Evolutionary conservation across 192 early-diverging fungal species (phyloP), one percentile per base, ranked within the genome.

Genomic region (Coemansia sp.): DNA sequence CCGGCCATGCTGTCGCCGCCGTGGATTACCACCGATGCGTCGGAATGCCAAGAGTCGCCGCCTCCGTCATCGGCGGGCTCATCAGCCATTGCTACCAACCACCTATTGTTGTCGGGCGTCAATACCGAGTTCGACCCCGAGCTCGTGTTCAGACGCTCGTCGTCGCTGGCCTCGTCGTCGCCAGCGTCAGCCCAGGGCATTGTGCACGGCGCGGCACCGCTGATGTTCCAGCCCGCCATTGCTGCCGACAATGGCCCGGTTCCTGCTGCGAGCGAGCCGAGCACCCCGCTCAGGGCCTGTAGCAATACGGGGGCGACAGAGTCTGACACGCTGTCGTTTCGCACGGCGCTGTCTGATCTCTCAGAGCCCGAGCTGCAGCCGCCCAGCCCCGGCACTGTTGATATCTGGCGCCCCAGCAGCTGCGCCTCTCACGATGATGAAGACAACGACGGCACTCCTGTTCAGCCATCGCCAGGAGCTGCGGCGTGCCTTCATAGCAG

Each of bases 241-340:
- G 23, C 48, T 16, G 26, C 26, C 5, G 26, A 57, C 11, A 11
- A 9, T 24, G 26, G 26, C 11, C 7, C 28, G 23, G 33, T 63
- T 14, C 38, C 46, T 37, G 38, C 48, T 0, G 46, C 37, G 13
- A 36, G 46, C 8, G 51, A 50, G 21, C 38, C 51, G 20, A 34
- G 35, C 16, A 34, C 62, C 9, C 35, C 62, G 40, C 18, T 63
- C 1, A 11, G 35, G 9, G 48, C 46, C 20, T 5, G 11, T 3
- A 35, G 26, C 46, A 48, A 63, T 33, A 34, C 37, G 7, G 38
- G 46, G n/a, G 34, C 20, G 50, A 45, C 57, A 16, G 59, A 70
- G 24, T 80, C 77, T 0, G 77, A 80, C 34, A 39, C 72, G n/a
- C 16, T 74, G 46, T 80, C 77, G 62, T 80, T 80, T 46, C 46